A percentile compares a stretch with the other conserved stretches of the same genome.
Conservation (phyloP, 2,329 filamentous ascomycete species). For the Fusarium fracticaudum region DNA sequence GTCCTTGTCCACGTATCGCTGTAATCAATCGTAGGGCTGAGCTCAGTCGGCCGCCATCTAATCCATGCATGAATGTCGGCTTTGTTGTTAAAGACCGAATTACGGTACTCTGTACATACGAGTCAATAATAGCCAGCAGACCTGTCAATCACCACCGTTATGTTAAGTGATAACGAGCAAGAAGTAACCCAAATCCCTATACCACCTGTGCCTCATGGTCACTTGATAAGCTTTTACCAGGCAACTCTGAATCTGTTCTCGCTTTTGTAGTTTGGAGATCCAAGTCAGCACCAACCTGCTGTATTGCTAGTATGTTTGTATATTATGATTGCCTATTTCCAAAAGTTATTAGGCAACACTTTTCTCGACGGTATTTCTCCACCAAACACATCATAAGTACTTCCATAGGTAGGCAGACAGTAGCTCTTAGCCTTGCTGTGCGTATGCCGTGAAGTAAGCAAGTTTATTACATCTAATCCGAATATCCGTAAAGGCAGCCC, state of each 20-base stretch:
- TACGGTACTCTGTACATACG: background rate
- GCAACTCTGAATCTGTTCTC: constrained; percentile 1
- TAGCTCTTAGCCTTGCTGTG: background rate
- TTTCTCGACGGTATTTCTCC: constrained; percentile 14
- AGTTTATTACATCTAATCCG: constrained; percentile 1
- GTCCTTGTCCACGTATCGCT: constrained; percentile 19
- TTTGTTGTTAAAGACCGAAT: constrained; percentile 16
- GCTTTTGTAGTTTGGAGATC: constrained; percentile 1
- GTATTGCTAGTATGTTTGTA: constrained; percentile 8
- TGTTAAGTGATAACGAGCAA: constrained; percentile 9
- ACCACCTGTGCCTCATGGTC: background rate
- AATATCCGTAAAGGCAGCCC: constrained; percentile 8
- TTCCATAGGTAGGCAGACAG: background rate
- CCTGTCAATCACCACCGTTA: constrained; percentile 18
- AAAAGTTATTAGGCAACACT: constrained; percentile 8
- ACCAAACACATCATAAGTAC: background rate
- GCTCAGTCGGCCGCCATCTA: constrained; percentile 27
- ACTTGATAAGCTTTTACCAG: background rate
- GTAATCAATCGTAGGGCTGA: constrained; percentile 35
- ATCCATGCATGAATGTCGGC: constrained; percentile 8
- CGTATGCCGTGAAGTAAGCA: background rate
- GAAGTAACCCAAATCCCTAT: constrained; percentile 19
- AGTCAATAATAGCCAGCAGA: constrained; percentile 18
- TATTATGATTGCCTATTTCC: constrained; percentile 14
- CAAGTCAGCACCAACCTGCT: background rate